Evolutionary conservation across 2,329 filamentous ascomycete genomes (phyloP).

Genomic region (Aureobasidium pullulans): DNA sequence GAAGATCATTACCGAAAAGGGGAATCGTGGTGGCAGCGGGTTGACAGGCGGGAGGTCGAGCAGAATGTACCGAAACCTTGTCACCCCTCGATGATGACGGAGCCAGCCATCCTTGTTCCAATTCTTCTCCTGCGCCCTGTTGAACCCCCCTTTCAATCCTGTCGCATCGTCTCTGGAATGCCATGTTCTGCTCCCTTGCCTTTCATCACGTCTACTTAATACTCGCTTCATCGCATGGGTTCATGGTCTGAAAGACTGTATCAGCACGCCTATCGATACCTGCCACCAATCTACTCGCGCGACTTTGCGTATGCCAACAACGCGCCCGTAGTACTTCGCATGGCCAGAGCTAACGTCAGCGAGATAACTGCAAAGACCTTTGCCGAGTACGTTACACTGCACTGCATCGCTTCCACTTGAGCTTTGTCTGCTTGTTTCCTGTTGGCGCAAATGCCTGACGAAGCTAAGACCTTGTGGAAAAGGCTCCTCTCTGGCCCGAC

Average conservation of each 20-base stretch:
- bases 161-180: constrained; percentile 8
- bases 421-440: constrained; percentile 6
- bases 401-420: constrained; percentile 24
- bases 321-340: constrained; percentile 32
- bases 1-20: not conserved
- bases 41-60: constrained; percentile 7
- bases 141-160: not conserved
- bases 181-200: constrained; percentile 18
- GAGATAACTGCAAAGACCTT: constrained; percentile 41
- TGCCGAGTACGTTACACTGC: constrained; percentile 44
- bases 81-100: constrained; percentile 8
- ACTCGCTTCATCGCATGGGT: constrained; percentile 17
- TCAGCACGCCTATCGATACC: constrained; percentile 17
- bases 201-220: constrained; percentile 16
- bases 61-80: constrained; percentile 5
- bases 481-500: constrained; percentile 47
- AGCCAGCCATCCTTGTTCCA: not conserved
- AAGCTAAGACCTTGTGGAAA: constrained; percentile 38
- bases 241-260: constrained; percentile 15
- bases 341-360: constrained; percentile 40
- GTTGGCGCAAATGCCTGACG: constrained; percentile 18
- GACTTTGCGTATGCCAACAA: constrained; percentile 40
- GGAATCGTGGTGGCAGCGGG: not conserved
- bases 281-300: constrained; percentile 27
- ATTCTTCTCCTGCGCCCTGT: not conserved